phyloP scores from a whole-genome alignment of 352 stramenopile genomes.

The Pilasporangium apinafurcum region DNA sequence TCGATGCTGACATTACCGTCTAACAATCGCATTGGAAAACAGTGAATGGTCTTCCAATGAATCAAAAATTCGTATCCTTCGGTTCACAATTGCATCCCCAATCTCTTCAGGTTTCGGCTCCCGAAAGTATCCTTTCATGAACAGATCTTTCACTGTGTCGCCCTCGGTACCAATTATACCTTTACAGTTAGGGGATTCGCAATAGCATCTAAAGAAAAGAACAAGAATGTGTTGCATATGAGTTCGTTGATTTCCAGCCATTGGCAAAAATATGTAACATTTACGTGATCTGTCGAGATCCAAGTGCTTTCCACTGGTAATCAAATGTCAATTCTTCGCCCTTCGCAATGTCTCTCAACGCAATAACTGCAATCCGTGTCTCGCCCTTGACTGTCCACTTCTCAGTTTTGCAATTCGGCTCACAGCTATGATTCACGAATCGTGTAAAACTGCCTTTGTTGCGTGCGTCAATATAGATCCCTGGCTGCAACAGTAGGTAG shows the following conservation, averaged over 20 bases:
- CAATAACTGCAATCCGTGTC: conserved; percentile 92
- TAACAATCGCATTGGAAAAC: conserved; percentile 49
- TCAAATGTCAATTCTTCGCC: conserved; percentile 95
- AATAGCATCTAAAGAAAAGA: conserved; percentile 35
- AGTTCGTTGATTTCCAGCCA: no score
- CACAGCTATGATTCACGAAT: conserved; percentile 96
- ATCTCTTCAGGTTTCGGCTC: conserved; percentile 55
- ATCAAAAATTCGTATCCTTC: conserved; percentile 56
- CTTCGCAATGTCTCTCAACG: conserved; percentile 80
- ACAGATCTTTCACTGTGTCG: conserved; percentile 26
- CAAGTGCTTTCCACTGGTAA: conserved; percentile 93
- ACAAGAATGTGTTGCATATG: no score
- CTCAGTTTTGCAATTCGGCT: conserved; percentile 94
- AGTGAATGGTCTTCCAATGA: conserved; percentile 47
- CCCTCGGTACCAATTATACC: conserved; percentile 64
- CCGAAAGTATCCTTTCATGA: conserved; percentile 48
- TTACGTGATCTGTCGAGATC: conserved; percentile 71
- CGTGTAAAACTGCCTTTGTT: conserved; percentile 91
- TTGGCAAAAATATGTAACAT: background rate
- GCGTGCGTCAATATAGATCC: conserved; percentile 86
- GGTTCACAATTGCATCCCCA: conserved; percentile 35
- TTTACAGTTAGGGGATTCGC: conserved; percentile 58
- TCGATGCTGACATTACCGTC: conserved; percentile 14
- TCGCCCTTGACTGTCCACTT: conserved; percentile 92
- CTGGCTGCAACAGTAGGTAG: conserved; percentile 72